phyloP scores from a whole-genome alignment of 306 rosid species.

The Glycine tomentella region DNA sequence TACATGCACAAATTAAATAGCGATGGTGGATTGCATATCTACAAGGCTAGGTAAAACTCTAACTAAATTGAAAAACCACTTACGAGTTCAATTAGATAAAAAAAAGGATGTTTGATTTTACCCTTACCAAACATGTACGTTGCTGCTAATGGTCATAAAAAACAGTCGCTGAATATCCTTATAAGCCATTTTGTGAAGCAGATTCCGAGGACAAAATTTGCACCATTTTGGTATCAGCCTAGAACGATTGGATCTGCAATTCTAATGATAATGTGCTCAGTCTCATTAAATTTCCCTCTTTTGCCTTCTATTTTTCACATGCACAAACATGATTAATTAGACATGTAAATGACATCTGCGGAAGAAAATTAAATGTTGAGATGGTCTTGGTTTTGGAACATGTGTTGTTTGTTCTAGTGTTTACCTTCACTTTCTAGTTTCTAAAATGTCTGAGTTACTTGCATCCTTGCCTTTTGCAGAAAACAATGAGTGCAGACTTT shows the following conservation, averaged over 20 bases:
- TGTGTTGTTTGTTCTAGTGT: slow-evolving; percentile 20
- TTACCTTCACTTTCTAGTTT: slow-evolving; percentile 28
- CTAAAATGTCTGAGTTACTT: slow-evolving; percentile 18
- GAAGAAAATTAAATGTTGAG: background rate
- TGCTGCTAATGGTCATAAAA: no score
- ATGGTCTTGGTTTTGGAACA: slow-evolving; percentile 24
- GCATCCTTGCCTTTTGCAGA: slow-evolving; percentile 53
- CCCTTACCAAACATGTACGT: no score
- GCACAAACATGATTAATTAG: background rate
- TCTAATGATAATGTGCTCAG: slow-evolving; percentile 24
- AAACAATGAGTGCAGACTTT: slow-evolving; percentile 77
- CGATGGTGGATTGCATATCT: no score
- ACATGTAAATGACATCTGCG: background rate
- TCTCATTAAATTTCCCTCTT: slow-evolving; percentile 4
- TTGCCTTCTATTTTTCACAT: background rate
- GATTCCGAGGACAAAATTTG: no score
- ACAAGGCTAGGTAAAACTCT: no score
- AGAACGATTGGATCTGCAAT: background rate
- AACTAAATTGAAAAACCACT: no score
- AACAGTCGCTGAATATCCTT: no score
- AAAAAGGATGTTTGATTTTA: no score
- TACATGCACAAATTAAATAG: no score
- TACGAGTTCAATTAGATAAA: no score
- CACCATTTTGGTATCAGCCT: no score
- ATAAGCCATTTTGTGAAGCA: no score